Percentiles rank a stretch among this genome's conserved stretches.
These are phyloP conservation scores for Coprinopsis sp. DNA, from an alignment of 768 basidiomycete genomes.

Conservation along the genomic window DNA sequence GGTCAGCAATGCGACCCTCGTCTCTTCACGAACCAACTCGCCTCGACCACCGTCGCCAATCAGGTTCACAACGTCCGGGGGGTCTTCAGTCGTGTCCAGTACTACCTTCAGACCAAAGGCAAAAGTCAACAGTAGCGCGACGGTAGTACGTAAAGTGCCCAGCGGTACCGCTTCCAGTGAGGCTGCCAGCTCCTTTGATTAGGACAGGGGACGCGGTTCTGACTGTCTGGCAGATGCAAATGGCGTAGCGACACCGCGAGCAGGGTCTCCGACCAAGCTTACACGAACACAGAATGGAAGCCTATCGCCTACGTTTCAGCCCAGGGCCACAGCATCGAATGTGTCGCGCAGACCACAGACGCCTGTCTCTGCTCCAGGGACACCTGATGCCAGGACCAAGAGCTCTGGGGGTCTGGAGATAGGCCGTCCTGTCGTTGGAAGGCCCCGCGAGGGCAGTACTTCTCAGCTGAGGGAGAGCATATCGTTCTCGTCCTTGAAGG, in stretches of 20 bases:
- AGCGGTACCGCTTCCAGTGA: conserved; percentile 7
- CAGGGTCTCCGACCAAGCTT: conserved; percentile 40
- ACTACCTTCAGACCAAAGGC: conserved; percentile 44
- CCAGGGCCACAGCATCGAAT: conserved; percentile 18
- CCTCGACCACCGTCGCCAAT: conserved; percentile 45
- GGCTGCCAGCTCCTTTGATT: neutral
- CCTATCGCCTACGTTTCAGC: conserved; percentile 28
- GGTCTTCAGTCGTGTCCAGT: conserved; percentile 18
- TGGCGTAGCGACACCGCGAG: conserved; percentile 29
- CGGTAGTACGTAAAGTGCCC: conserved; percentile 25
- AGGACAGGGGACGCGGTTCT: conserved; percentile 3
- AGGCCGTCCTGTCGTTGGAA: conserved; percentile 12
- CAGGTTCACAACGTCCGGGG: conserved; percentile 23
- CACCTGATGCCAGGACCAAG: conserved; percentile 28
- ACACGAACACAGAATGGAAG: conserved; percentile 31
- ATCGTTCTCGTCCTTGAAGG: conserved; percentile 33
- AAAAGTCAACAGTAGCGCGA: conserved; percentile 57
- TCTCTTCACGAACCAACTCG: conserved; percentile 22
- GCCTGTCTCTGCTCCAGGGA: conserved; percentile 28
- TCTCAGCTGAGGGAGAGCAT: conserved; percentile 32
- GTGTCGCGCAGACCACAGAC: conserved; percentile 22
- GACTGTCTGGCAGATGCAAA: conserved; percentile 5
- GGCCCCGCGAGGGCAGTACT: conserved; percentile 25
- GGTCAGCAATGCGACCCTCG: conserved; percentile 33
- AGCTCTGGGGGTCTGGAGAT: conserved; percentile 23